phyloP scores from a whole-genome alignment of 164 flowering plant genomes.

The Stephania cephalantha region DNA sequence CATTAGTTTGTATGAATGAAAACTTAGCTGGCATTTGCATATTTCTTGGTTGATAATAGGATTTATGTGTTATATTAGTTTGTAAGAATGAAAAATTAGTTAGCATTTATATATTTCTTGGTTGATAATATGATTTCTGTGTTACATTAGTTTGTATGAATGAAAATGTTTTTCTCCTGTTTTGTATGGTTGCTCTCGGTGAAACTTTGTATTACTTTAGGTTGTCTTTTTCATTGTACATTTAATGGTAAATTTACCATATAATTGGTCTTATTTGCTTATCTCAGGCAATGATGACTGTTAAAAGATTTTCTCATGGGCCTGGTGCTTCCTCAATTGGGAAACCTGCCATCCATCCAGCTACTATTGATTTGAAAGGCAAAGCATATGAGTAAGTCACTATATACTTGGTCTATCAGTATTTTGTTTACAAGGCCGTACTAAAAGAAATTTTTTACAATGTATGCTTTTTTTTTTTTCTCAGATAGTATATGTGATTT shows the following conservation, averaged over 20 bases:
- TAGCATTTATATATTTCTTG: too few relatives aligned
- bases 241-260: neutral
- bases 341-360: constrained; percentile 87
- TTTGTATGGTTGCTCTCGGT: neutral
- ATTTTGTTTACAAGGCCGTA: neutral
- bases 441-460: too few relatives aligned
- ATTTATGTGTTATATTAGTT: too few relatives aligned
- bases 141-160: too few relatives aligned
- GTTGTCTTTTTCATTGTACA: neutral
- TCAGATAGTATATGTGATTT: neutral
- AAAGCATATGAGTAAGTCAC: constrained; percentile 84
- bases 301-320: constrained; percentile 70
- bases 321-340: constrained; percentile 62
- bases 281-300: constrained; percentile 93
- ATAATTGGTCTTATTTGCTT: neutral
- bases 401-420: neutral
- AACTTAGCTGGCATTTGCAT: too few relatives aligned
- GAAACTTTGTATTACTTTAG: neutral
- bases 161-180: too few relatives aligned
- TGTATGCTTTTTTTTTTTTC: too few relatives aligned
- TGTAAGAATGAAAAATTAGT: too few relatives aligned
- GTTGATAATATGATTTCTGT: too few relatives aligned
- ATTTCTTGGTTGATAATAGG: too few relatives aligned
- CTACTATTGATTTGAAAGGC: constrained; percentile 86
- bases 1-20: too few relatives aligned